A percentile compares a stretch with the other conserved stretches of the same genome.
Conservation (phyloP, 73 alveolate genomes). For the Blepharisma japonicum region DNA sequence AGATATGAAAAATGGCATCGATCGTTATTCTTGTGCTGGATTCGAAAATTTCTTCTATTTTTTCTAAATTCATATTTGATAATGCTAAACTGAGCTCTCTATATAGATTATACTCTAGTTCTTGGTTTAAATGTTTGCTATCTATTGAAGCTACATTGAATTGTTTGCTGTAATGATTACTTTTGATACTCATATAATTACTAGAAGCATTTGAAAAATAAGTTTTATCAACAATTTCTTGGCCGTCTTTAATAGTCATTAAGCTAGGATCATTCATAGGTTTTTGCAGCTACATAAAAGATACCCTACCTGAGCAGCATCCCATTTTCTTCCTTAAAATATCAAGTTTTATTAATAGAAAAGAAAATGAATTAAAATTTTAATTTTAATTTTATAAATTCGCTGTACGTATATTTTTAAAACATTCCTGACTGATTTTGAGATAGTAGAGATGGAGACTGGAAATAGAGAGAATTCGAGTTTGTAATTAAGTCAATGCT, state of each 20-base stretch:
- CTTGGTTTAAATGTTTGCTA: neutral
- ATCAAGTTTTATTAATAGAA: too few species aligned
- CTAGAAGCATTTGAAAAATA: constrained; percentile 16
- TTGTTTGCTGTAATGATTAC: constrained; percentile 2
- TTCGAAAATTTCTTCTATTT: neutral
- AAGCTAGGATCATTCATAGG: too few species aligned
- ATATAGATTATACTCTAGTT: constrained; percentile 2
- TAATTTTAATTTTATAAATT: too few species aligned
- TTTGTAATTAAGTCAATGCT: too few species aligned
- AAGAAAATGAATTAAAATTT: too few species aligned
- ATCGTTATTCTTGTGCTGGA: constrained; percentile 3
- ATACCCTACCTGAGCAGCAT: too few species aligned
- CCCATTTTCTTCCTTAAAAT: too few species aligned
- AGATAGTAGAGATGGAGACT: too few species aligned
- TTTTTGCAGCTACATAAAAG: too few species aligned
- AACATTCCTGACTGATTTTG: too few species aligned
- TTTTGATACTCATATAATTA: neutral
- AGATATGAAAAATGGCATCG: neutral
- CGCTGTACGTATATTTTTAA: too few species aligned
- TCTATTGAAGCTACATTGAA: constrained; percentile 15
- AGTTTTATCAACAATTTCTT: constrained; percentile 6
- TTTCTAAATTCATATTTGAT: neutral
- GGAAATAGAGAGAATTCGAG: too few species aligned
- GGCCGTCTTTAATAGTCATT: neutral
- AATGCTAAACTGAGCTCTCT: constrained; percentile 5